phyloP scores from a whole-genome alignment of 192 early-diverging fungal genomes.

The Coemansia sp. region DNA sequence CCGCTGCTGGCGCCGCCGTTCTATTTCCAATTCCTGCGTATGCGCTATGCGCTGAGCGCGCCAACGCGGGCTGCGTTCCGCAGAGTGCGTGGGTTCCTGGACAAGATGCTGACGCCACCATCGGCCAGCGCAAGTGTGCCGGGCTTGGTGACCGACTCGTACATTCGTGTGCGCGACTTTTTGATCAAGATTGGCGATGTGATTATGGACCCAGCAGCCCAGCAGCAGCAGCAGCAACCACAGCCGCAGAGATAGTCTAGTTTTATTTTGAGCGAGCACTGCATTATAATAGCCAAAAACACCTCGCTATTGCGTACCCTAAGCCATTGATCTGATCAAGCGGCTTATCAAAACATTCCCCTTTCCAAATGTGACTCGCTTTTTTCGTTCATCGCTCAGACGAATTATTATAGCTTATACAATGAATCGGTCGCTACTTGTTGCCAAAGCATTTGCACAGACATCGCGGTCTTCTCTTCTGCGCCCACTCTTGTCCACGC shows the following conservation, averaged over 20 bases:
- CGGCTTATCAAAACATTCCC: background rate
- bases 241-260: constrained; percentile 9
- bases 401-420: background rate
- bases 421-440: background rate
- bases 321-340: background rate
- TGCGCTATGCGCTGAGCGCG: constrained; percentile 49
- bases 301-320: too few species aligned
- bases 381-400: background rate
- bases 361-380: constrained; percentile 4
- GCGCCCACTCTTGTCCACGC: background rate
- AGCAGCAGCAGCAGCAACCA: constrained; percentile 36
- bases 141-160: constrained; percentile 35
- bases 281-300: too few species aligned
- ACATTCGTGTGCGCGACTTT: constrained; percentile 38
- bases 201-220: constrained; percentile 28
- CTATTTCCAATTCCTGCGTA: constrained; percentile 45
- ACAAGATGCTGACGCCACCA: constrained; percentile 31
- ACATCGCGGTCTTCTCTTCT: background rate
- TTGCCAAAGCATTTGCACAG: constrained; percentile 1
- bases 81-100: constrained; percentile 25
- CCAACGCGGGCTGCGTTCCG: constrained; percentile 47
- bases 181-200: constrained; percentile 32
- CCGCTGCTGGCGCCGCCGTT: constrained; percentile 34
- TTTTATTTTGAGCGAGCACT: background rate
- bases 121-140: constrained; percentile 22